Base-by-base conservation (phyloP, 805 yeast species). In the Zygosaccharomyces pseudorouxii region DNA sequence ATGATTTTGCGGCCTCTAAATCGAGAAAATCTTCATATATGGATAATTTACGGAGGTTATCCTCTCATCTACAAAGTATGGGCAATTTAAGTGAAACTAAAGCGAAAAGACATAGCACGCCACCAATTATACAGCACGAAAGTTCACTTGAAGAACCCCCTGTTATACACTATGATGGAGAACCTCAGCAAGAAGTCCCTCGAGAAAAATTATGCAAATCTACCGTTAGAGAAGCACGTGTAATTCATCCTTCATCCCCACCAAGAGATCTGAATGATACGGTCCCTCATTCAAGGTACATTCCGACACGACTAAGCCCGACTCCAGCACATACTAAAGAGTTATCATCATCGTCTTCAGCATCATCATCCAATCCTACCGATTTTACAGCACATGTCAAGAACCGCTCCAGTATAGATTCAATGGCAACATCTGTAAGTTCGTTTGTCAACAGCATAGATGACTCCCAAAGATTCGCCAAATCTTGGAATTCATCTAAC, bases 401-500 rank as follows among this genome's bases (percentile, higher is more conserved):
- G 41, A 61, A 59, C 30, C 56, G 57, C 11, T 52, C 56, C 27
- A 64, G 69, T 44, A 42, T 58, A 27, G 70, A 65, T 23, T 63
- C 70, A 4, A 61, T 63, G 60, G 51, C 62, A 4, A 65, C 70
- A 1, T 64, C 69, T 1, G 63, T 65, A 5, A 60, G 65, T 27
- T 64, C 70, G 6, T 55, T 62, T 55, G 66, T 61, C 3, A 58
- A 61, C 35, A 62, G 60, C 50, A 63, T 65, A 18, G 67, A 59
- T 44, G 70, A 65, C 19, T 62, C 63, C 1, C 65, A 64, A 45
- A 55, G 68, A 27, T 63, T 63, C 53, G 67, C 65, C 4, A 63
- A 64, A 47, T 65, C 70, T 5, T 65, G 70, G 70, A 65, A 65
- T 42, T 64, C 68, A 3, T 54, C 59, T 7, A 61, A 63, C 46